phyloP scores from a whole-genome alignment of 352 stramenopile species.

The Phytophthora syringae region DNA sequence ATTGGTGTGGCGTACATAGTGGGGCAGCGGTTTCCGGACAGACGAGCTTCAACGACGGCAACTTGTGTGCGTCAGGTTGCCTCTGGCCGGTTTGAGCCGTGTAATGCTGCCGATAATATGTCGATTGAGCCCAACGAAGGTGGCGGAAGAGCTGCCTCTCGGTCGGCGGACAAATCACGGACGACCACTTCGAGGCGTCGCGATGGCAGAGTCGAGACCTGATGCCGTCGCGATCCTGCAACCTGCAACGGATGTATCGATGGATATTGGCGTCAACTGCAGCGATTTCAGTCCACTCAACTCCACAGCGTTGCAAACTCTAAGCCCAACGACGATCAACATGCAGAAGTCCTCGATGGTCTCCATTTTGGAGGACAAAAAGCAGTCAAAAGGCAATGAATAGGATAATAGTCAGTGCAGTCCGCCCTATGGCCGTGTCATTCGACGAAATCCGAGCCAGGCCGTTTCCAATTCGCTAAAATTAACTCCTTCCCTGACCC shows the following conservation, averaged over 20 bases:
- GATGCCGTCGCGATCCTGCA: slow-evolving; percentile 19
- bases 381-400: too few relatives aligned
- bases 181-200: slow-evolving; percentile 21
- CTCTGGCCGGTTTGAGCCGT: too few relatives aligned
- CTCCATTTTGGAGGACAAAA: too few relatives aligned
- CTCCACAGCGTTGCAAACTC: too few relatives aligned
- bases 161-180: slow-evolving; percentile 27
- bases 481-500: neutral
- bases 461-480: slow-evolving; percentile 20
- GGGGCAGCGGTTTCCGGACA: neutral
- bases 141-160: too few relatives aligned
- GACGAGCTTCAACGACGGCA: neutral
- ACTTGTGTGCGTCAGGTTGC: too few relatives aligned
- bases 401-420: too few relatives aligned
- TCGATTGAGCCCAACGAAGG: too few relatives aligned
- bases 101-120: neutral
- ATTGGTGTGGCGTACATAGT: neutral
- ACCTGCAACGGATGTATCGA: slow-evolving; percentile 7
- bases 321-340: too few relatives aligned
- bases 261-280: slow-evolving; percentile 16
- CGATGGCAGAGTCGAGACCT: slow-evolving; percentile 18
- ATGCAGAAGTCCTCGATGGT: too few relatives aligned
- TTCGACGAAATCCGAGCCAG: slow-evolving; percentile 13
- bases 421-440: slow-evolving; percentile 24
- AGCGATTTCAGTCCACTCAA: too few relatives aligned